Percentiles rank a stretch among this genome's conserved stretches.
Evolutionary conservation across 805 yeast species (phyloP).

Genomic region (Wickerhamiella musiphila): DNA sequence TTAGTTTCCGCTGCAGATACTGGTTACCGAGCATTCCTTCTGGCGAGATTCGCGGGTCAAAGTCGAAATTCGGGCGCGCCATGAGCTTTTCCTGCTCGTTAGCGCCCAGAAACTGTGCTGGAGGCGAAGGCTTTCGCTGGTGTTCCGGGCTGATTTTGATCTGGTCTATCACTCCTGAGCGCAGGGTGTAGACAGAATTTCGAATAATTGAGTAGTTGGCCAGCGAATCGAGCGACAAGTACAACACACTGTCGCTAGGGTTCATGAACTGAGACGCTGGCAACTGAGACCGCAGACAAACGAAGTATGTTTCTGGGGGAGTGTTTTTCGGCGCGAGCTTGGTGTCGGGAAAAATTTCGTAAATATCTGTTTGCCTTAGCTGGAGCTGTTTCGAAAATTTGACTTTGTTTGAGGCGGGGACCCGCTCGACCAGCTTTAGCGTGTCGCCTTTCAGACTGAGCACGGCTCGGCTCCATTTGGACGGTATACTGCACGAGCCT

Average conservation of each 20-base stretch:
- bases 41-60: slow-evolving; percentile 1
- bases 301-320: slow-evolving; percentile 11
- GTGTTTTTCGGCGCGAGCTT: slow-evolving; percentile 6
- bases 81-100: too few relatives aligned
- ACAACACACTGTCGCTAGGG: slow-evolving; percentile 10
- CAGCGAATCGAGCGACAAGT: slow-evolving; percentile 13
- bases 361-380: slow-evolving; percentile 9
- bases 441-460: slow-evolving; percentile 5
- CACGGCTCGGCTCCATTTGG: slow-evolving; percentile 9
- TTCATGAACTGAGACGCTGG: slow-evolving; percentile 10
- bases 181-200: slow-evolving; percentile 17
- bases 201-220: slow-evolving; percentile 16
- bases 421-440: background rate
- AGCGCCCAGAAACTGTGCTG: background rate
- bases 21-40: background rate
- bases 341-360: too few relatives aligned
- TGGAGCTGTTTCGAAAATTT: slow-evolving; percentile 1
- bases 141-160: too few relatives aligned
- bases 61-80: background rate
- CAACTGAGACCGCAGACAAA: slow-evolving; percentile 15
- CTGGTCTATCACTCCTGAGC: slow-evolving; percentile 8
- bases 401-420: background rate
- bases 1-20: too few relatives aligned
- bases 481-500: slow-evolving; percentile 4
- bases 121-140: slow-evolving; percentile 1